Base-by-base conservation (phyloP, 306 rosid genomes). In the Ceratonia siliqua region DNA sequence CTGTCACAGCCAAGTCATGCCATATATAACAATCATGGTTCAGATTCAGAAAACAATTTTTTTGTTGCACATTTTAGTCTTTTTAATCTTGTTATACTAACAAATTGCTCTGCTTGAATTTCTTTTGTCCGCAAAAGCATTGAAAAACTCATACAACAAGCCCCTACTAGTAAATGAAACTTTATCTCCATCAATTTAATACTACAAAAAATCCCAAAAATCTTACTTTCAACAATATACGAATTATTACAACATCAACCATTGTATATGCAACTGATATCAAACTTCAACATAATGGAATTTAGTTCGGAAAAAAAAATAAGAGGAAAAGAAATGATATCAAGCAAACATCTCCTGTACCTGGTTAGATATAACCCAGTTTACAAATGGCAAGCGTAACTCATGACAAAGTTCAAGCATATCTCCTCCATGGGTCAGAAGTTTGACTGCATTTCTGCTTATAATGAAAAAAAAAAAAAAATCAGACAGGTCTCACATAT, bases 351-450 rank as follows among this genome's bases (percentile, higher is more conserved):
- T 17, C 54, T 56, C 62, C 58, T 30, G 55, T 86, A 94, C 98
- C 98, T 91, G 98, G 41, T 73, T 86, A 35, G 86, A 85, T 65
- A 91, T 70, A 41, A 88, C 80, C 97, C 97, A 94, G 76, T 83
- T 82, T 70, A 86, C 85, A 84, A 94, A 94, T 74, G 97, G 97
- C 62, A 87, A 75, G 49, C 98, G 98, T 73, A 94, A 81, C 81
- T 94, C 97, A 10, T 87, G 87, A 82, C 94, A 84, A 70, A 94
- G 97, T 87, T 94, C 97, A 78, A 94, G 91, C 92, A 91, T 87
- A 76, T 91, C 96, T 58, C 98, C 98, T 81, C 98, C 98, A 66
- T 87, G 86, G 75, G 91, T 94, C 81, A 94, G 84, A 67, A 91
- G 91, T 90, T 88, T 94, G 78, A 94, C 96, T 69, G 97, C 82